These are phyloP conservation scores for Escovopsis sp. DNA, from an alignment of 2,329 filamentous ascomycete species.

Conservation along the genomic window DNA sequence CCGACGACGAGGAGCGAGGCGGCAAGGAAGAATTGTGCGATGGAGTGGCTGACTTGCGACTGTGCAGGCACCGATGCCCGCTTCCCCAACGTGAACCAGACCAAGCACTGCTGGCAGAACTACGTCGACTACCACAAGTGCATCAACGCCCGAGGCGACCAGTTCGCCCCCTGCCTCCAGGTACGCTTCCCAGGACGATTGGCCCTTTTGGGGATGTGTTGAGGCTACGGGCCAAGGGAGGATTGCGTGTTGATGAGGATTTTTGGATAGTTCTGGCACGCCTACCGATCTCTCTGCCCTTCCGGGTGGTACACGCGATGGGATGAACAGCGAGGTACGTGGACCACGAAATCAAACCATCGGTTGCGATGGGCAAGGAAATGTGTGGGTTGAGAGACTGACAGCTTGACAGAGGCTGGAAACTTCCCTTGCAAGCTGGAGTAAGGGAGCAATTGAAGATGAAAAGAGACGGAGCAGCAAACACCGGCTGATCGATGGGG, in stretches of 20 bases:
- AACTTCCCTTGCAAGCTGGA: slow-evolving; percentile 55
- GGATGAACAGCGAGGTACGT: slow-evolving; percentile 91
- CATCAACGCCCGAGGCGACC: slow-evolving; percentile 94
- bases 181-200: slow-evolving; percentile 32
- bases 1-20: no score
- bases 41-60: slow-evolving; percentile 4
- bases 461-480: neutral
- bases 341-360: neutral
- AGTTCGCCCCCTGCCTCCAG: slow-evolving; percentile 94
- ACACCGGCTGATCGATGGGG: slow-evolving; percentile 11
- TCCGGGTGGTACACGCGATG: slow-evolving; percentile 86
- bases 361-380: neutral
- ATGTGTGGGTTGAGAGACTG: slow-evolving; percentile 8
- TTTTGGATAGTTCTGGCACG: slow-evolving; percentile 67
- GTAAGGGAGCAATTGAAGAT: slow-evolving; percentile 24
- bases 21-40: neutral
- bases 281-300: slow-evolving; percentile 95
- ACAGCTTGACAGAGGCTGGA: slow-evolving; percentile 38
- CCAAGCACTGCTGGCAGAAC: slow-evolving; percentile 99
- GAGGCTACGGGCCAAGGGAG: neutral
- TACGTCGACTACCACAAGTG: slow-evolving; percentile 99
- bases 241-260: neutral
- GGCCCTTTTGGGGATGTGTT: neutral
- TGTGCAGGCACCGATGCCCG: slow-evolving; percentile 85
- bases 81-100: slow-evolving; percentile 96